Percentiles rank a stretch among this genome's conserved stretches.
Conservation (phyloP, 2,329 filamentous ascomycete species). For the Talaromyces albobiverticillius region DNA sequence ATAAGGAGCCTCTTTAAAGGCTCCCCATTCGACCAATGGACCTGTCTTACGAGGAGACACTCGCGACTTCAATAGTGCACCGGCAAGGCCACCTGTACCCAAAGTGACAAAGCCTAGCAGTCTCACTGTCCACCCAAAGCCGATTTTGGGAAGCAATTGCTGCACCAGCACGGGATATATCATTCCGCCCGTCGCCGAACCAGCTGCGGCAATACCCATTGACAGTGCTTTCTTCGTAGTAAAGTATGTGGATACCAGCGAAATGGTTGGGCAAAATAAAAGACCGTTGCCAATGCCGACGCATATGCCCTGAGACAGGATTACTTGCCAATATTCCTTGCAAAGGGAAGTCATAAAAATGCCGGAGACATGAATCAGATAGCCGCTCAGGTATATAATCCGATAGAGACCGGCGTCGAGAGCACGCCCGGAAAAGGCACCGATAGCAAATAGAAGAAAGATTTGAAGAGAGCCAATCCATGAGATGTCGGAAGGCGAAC, state of each 20-base stretch:
- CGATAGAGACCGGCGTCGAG: slow-evolving; percentile 41
- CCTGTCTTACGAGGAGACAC: slow-evolving; percentile 19
- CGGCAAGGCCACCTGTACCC: slow-evolving; percentile 41
- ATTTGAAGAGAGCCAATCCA: slow-evolving; percentile 46
- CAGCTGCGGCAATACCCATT: slow-evolving; percentile 44
- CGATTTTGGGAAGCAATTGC: slow-evolving; percentile 47
- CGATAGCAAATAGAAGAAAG: slow-evolving; percentile 43
- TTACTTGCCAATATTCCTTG: slow-evolving; percentile 51
- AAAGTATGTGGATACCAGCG: slow-evolving; percentile 47
- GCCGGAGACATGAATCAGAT: neutral
- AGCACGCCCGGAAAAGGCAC: slow-evolving; percentile 42
- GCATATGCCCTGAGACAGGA: slow-evolving; percentile 45
- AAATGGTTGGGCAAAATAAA: slow-evolving; percentile 45
- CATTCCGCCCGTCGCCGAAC: slow-evolving; percentile 51
- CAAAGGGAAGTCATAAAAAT: slow-evolving; percentile 36
- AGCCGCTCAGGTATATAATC: slow-evolving; percentile 13
- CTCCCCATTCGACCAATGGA: neutral
- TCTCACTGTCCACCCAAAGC: slow-evolving; percentile 51
- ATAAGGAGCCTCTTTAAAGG: no score
- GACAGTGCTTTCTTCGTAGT: slow-evolving; percentile 45
- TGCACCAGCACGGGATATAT: slow-evolving; percentile 48
- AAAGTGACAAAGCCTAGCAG: slow-evolving; percentile 51
- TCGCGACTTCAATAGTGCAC: slow-evolving; percentile 21
- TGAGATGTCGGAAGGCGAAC: slow-evolving; percentile 38
- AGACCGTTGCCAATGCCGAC: slow-evolving; percentile 35